These are phyloP conservation scores for Chrysoporthe austroafricana DNA, from an alignment of 2,329 filamentous ascomycete species.

Conservation along the genomic window DNA sequence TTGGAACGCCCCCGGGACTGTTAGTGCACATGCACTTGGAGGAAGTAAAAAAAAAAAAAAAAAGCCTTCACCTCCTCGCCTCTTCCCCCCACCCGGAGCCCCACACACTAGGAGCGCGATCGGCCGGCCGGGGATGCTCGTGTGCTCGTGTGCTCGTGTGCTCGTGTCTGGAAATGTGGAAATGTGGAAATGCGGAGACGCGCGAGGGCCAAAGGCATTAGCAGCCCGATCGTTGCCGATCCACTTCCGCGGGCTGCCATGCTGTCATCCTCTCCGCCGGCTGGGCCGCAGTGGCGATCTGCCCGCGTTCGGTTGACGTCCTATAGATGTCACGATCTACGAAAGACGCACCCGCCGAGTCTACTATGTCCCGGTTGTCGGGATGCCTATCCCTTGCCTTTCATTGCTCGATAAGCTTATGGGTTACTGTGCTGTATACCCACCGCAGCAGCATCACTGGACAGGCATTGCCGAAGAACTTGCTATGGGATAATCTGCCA, in stretches of 20 bases:
- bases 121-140: constrained; percentile 14
- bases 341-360: neutral
- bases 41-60: neutral
- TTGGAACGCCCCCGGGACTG: neutral
- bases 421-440: no score
- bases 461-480: no score
- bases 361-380: no score
- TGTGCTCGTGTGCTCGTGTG: neutral
- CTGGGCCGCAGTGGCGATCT: constrained; percentile 4
- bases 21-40: constrained; percentile 2
- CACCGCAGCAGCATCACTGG: no score
- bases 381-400: no score
- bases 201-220: neutral
- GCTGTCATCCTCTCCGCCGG: constrained; percentile 1
- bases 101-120: constrained; percentile 22
- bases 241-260: neutral
- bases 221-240: constrained; percentile 1
- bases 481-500: no score
- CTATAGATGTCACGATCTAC: neutral
- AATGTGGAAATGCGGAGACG: neutral
- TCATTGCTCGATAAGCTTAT: neutral
- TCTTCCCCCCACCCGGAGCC: neutral
- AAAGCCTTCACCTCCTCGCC: neutral
- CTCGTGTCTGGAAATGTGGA: neutral
- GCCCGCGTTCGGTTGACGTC: neutral